Percentiles rank a stretch among this genome's conserved stretches.
These are phyloP conservation scores for Ascochyta fabae DNA, from an alignment of 2,329 filamentous ascomycete genomes.

Conservation along the genomic window DNA sequence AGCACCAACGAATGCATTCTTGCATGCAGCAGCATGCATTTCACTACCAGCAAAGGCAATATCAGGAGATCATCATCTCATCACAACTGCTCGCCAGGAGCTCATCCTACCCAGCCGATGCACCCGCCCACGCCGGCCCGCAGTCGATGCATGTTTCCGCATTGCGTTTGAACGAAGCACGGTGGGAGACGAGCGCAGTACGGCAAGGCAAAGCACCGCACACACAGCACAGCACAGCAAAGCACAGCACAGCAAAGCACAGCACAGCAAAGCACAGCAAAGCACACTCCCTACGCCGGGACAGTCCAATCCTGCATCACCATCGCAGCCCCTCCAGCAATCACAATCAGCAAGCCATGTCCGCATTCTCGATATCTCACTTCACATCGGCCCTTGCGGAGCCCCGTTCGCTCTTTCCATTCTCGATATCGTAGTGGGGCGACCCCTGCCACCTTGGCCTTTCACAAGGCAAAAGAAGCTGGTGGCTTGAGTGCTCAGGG, in stretches of 20 bases:
- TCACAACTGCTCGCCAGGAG: conserved; percentile 21
- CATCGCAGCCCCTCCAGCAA: conserved; percentile 1
- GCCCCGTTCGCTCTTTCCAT: conserved; percentile 28
- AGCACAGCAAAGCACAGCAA: neutral
- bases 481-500: conserved; percentile 4
- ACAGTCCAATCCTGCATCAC: conserved; percentile 1
- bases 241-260: conserved; percentile 1
- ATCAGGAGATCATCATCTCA: conserved; percentile 25
- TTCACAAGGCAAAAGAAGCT: conserved; percentile 19
- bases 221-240: no score
- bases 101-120: conserved; percentile 14
- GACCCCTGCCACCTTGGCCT: conserved; percentile 31
- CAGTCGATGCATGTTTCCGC: conserved; percentile 27
- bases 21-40: conserved; percentile 6
- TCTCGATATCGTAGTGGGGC: conserved; percentile 25
- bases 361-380: conserved; percentile 23
- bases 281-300: conserved; percentile 8
- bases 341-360: conserved; percentile 15
- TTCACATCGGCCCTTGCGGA: conserved; percentile 28
- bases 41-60: conserved; percentile 7
- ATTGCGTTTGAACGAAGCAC: conserved; percentile 22
- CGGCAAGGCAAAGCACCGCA: neutral
- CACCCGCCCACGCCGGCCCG: conserved; percentile 25
- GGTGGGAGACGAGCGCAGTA: conserved; percentile 15
- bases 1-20: conserved; percentile 18